Percentiles rank a stretch among this genome's conserved stretches.
Conservation (phyloP, 495 filamentous ascomycete species). For the Aspergillus biplanus region DNA sequence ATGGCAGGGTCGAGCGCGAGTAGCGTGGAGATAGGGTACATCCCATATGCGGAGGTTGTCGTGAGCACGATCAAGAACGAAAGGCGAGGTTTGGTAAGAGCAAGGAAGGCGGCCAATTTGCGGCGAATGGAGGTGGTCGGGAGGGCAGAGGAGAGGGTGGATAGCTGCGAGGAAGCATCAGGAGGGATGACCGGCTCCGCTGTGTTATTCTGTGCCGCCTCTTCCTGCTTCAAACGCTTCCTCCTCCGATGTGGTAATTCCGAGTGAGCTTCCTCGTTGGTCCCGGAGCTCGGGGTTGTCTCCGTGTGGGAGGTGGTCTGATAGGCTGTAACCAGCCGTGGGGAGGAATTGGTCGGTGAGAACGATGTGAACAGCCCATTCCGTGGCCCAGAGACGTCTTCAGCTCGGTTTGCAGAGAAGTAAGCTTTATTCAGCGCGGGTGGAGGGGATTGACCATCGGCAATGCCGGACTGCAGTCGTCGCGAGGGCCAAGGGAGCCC, state of each 20-base stretch:
- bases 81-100: constrained; percentile 91
- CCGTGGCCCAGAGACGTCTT: constrained; percentile 25
- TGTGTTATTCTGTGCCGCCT: constrained; percentile 26
- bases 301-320: constrained; percentile 9
- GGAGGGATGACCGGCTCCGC: constrained; percentile 60
- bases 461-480: constrained; percentile 34
- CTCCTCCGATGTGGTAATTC: constrained; percentile 55
- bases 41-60: constrained; percentile 86
- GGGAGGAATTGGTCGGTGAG: constrained; percentile 28
- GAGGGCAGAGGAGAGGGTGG: constrained; percentile 67
- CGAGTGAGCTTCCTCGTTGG: constrained; percentile 29
- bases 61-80: constrained; percentile 90
- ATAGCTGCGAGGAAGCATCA: constrained; percentile 83
- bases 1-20: constrained; percentile 61
- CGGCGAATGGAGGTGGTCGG: constrained; percentile 74
- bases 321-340: neutral
- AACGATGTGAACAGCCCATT: constrained; percentile 37
- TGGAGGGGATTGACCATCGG: constrained; percentile 31
- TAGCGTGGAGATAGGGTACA: constrained; percentile 77
- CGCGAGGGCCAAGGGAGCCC: constrained; percentile 40
- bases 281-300: constrained; percentile 18
- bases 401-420: constrained; percentile 43
- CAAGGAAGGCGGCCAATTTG: constrained; percentile 79
- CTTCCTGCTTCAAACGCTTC: constrained; percentile 50
- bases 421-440: constrained; percentile 42